These are phyloP conservation scores for Nematodospora valgi DNA, from an alignment of 805 yeast genomes.

Conservation along the genomic window DNA sequence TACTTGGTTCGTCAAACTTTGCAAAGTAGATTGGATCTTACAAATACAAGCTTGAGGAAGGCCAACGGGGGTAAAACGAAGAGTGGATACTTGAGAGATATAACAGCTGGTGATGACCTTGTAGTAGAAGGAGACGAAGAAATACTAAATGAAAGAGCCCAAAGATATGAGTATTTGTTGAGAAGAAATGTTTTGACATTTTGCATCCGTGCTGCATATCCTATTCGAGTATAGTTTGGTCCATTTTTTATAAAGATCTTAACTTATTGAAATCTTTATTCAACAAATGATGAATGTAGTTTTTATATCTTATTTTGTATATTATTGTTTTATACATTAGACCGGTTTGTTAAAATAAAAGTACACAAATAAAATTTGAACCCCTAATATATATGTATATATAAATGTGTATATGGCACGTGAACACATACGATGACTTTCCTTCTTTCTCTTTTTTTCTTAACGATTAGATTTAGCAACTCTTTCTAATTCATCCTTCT, in stretches of 20 bases:
- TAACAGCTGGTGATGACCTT: constrained; percentile 5
- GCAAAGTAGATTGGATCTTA: constrained; percentile 10
- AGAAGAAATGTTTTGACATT: constrained; percentile 7
- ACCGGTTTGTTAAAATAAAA: constrained; percentile 2
- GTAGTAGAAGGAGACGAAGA: constrained; percentile 11
- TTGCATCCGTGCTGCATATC: constrained; percentile 19
- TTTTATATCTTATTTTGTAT: constrained; percentile 3
- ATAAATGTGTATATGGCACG: constrained; percentile 6
- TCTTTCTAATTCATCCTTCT: constrained; percentile 99
- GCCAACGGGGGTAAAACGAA: constrained; percentile 5
- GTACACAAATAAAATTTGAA: constrained; percentile 1
- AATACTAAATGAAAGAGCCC: constrained; percentile 15
- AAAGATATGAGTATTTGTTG: constrained; percentile 16
- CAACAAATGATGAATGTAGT: background rate
- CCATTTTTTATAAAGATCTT: background rate
- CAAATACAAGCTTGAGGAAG: constrained; percentile 4
- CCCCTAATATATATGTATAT: constrained; percentile 8
- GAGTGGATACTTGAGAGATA: constrained; percentile 11
- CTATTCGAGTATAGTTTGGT: constrained; percentile 16
- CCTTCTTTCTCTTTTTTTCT: constrained; percentile 17
- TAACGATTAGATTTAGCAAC: constrained; percentile 99
- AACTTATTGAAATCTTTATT: no score
- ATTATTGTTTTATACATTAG: constrained; percentile 5
- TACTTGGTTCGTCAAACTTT: constrained; percentile 45
- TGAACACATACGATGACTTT: no score